These are phyloP conservation scores for Kwoniella sp. DNA, from an alignment of 768 basidiomycete species.

Conservation along the genomic window DNA sequence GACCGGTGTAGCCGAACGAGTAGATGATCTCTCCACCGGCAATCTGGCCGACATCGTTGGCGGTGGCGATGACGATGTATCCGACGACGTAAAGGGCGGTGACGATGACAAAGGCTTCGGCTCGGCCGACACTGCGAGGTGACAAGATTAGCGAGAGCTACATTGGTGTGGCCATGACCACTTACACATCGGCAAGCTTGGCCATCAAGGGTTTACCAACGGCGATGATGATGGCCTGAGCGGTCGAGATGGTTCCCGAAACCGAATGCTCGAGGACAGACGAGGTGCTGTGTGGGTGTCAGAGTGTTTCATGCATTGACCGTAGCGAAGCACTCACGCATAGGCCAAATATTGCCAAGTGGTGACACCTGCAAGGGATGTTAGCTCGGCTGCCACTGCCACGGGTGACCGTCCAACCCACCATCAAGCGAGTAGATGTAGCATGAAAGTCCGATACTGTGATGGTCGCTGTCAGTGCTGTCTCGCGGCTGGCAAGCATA, in stretches of 20 bases:
- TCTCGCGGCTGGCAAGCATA: neutral
- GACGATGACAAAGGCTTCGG: constrained; percentile 60
- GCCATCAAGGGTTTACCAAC: constrained; percentile 67
- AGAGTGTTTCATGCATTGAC: neutral
- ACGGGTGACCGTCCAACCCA: constrained; percentile 5
- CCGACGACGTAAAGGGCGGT: constrained; percentile 61
- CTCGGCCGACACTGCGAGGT: constrained; percentile 56
- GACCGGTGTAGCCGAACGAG: constrained; percentile 49
- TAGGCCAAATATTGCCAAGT: constrained; percentile 63
- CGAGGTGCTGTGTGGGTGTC: constrained; percentile 46
- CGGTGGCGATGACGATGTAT: constrained; percentile 50
- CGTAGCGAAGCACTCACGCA: constrained; percentile 53
- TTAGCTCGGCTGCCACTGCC: neutral
- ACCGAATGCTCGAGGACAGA: constrained; percentile 36
- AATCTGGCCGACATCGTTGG: constrained; percentile 39
- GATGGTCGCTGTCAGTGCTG: neutral
- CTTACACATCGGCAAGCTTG: constrained; percentile 64
- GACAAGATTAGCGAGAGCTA: neutral
- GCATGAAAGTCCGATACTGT: constrained; percentile 61
- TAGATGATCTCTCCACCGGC: constrained; percentile 51
- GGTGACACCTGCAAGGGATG: constrained; percentile 53
- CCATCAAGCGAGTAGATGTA: constrained; percentile 73
- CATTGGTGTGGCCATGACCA: neutral
- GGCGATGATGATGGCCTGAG: constrained; percentile 50
- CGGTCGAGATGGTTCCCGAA: constrained; percentile 28